Base-by-base conservation (phyloP, 768 basidiomycete genomes). In the Rhodotorula paludigena region DNA sequence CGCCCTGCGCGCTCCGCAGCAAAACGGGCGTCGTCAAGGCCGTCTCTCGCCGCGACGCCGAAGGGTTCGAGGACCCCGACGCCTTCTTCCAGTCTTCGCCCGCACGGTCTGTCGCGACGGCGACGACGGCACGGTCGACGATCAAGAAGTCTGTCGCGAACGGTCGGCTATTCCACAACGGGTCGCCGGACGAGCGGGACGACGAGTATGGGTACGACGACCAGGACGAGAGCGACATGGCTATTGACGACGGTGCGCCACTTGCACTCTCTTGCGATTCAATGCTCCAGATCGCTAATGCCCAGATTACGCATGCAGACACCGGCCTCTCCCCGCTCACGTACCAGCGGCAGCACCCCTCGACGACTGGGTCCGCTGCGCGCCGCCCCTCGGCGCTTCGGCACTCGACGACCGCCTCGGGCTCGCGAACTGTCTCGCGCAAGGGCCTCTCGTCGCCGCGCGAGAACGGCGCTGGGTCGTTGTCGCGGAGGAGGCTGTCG, bases 51-150 rank as follows among this genome's bases (percentile, higher is more conserved):
- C 58, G 66, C 10, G 65, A 66, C 38, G 44, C 62, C 4, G 76
- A 77, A 18, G 80, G 80, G 1, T 77, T 78, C 64, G 80, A 81
- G 63, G 77, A 78, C 59, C 66, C 76, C 32, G 73, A 70, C 42
- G 74, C 60, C 21, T 80, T 78, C 75, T 79, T 80, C 74, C 45
- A 62, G 14, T 74, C 72, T 0, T 55, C 67, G 8, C 65, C 64
- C 10, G 20, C 58, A 14, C 54, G 45, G 3, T 64, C 39, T 1
- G 25, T 44, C 52, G 36, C 61, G 10, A 54, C 63, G n/a, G n/a
- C n/a, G 3, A 36, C 54, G n/a, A n/a, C 38, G 2, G 54, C 54
- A 39, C 58, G 66, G 44, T 53, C 63, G 21, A 60, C 61, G 5
- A 38, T 51, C 12, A 52, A 64, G 32, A 64, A 39, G 33, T 33